phyloP scores from a whole-genome alignment of 768 basidiomycete species.

The Boletus sp. region DNA sequence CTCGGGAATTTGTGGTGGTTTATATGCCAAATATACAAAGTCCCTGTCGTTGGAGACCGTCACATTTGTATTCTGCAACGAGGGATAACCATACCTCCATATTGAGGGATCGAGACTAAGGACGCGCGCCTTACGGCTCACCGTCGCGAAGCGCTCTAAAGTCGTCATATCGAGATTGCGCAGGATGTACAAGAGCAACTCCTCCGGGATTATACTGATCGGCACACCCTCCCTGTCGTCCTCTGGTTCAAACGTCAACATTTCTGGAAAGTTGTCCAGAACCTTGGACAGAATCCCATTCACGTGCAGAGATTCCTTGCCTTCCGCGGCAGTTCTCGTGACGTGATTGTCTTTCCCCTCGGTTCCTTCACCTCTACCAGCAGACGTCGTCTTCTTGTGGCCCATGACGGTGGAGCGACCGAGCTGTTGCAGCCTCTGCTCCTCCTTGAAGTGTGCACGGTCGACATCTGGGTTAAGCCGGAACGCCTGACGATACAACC shows the following conservation, averaged over 20 bases:
- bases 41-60: constrained; percentile 40
- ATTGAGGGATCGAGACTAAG: constrained; percentile 66
- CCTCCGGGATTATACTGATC: constrained; percentile 67
- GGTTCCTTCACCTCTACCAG: constrained; percentile 61
- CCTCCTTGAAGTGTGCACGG: constrained; percentile 60
- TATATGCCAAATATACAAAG: constrained; percentile 64
- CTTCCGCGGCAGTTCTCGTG: constrained; percentile 57
- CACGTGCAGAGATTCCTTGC: constrained; percentile 9
- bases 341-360: constrained; percentile 70
- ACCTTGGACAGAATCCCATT: constrained; percentile 48
- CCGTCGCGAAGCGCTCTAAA: constrained; percentile 75
- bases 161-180: constrained; percentile 60
- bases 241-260: constrained; percentile 64
- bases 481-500: constrained; percentile 79
- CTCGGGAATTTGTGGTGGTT: constrained; percentile 69
- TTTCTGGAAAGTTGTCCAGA: constrained; percentile 46
- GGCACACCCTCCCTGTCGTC: constrained; percentile 58
- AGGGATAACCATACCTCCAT: constrained; percentile 62
- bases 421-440: constrained; percentile 33
- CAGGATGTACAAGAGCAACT: constrained; percentile 70
- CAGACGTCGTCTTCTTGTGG: constrained; percentile 75
- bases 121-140: constrained; percentile 72
- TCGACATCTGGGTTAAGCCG: constrained; percentile 76
- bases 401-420: constrained; percentile 33
- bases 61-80: background rate